Base-by-base conservation (phyloP, 306 rosid genomes). In the Rosa rugosa region DNA sequence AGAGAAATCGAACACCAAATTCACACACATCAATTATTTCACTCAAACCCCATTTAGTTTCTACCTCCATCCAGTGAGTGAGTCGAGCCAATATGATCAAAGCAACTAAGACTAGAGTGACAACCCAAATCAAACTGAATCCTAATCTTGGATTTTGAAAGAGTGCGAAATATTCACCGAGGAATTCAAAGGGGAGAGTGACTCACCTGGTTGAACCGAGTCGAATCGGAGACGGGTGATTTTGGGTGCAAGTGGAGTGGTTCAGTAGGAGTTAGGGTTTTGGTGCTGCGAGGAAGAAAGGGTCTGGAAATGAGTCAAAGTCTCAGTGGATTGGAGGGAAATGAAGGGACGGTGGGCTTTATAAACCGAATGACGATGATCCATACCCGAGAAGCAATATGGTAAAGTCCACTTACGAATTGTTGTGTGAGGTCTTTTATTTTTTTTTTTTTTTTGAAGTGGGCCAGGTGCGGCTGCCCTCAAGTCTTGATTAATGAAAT, bases 201-300 rank as follows among this genome's bases (percentile, higher is more conserved):
- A 77, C 79, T 82, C 71, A 82, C 82, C 79, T 72, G 77, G 72
- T 72, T 16, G 65, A 20, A 72, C 27, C 44, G 56, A 72, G 13
- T 82, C 60, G 79, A 66, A 23, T 53, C 76, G 70, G 46, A 46
- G 59, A 38, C 11, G 13, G 71, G 71, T 14, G 3, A 40, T 51
- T 59, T 69, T 73, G 40, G 66, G 66, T 11, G 66, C n/a, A 12
- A 22, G 34, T 11, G 50, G 22, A 51, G 34, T 17, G 16, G 25
- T 44, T 73, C 22, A 76, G 75, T 65, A 36, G 51, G 77, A 71
- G 45, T 63, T 82, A 82, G 85, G 85, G 81, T 82, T 82, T 82
- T 72, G 23, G 40, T 40, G 70, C 16, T 12, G 68, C 84, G 54
- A 76, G 27, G 47, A 40, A 53, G 73, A 71, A 16, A 41, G 50